Evolutionary conservation across 345 rosid species (phyloP).

Genomic region (Cardiospermum halicacabum): DNA sequence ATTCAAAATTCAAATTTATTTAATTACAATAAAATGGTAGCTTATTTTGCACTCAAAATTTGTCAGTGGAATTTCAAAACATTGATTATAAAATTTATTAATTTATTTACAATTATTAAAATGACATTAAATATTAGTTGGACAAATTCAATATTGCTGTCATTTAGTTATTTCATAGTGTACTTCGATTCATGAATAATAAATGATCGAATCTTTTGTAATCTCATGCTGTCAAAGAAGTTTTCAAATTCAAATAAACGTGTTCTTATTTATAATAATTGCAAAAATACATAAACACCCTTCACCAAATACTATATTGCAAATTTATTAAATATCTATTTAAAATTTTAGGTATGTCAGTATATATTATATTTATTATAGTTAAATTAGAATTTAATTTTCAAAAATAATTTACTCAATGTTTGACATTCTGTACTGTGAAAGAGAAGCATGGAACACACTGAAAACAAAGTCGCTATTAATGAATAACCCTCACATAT

Average conservation of each 20-base stretch:
- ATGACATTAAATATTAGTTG: slow-evolving; percentile 2
- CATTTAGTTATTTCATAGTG: not conserved
- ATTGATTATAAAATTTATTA: no score
- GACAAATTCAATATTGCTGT: not conserved
- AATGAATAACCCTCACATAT: no score
- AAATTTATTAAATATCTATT: no score
- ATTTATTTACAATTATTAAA: no score
- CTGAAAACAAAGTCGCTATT: not conserved
- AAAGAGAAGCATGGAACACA: not conserved
- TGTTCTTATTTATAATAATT: not conserved
- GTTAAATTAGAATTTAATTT: not conserved
- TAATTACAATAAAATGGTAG: not conserved
- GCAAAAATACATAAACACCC: no score
- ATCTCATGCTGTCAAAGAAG: not conserved
- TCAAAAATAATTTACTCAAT: not conserved
- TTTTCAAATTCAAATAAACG: not conserved
- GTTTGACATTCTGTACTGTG: not conserved
- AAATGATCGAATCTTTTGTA: slow-evolving; percentile 1
- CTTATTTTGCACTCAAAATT: slow-evolving; percentile 11
- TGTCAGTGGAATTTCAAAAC: not conserved
- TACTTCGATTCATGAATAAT: not conserved
- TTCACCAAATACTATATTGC: no score
- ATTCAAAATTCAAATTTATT: no score
- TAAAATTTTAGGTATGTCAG: no score
- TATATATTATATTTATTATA: not conserved